A percentile compares a stretch with the other conserved stretches of the same genome.
These are phyloP conservation scores for Xylaria venustula DNA, from an alignment of 495 filamentous ascomycete species.

Conservation along the genomic window DNA sequence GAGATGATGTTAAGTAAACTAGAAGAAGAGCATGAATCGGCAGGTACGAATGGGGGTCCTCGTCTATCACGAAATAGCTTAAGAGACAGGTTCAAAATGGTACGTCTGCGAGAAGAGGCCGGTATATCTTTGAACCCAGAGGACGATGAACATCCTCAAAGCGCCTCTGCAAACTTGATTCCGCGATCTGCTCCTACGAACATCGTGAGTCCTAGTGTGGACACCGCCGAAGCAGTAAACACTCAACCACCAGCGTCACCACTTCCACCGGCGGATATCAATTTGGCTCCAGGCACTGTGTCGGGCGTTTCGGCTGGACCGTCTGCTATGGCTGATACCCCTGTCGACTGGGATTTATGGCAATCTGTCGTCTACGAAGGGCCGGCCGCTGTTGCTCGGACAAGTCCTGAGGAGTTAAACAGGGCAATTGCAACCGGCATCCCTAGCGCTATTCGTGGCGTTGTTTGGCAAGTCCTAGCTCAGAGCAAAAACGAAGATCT, in stretches of 20 bases:
- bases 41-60: constrained; percentile 42
- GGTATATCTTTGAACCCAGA: constrained; percentile 47
- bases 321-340: constrained; percentile 61
- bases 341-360: constrained; percentile 97
- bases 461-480: constrained; percentile 96
- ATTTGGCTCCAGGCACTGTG: constrained; percentile 78
- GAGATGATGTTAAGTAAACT: constrained; percentile 70
- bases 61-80: constrained; percentile 64
- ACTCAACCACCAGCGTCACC: constrained; percentile 48
- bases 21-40: constrained; percentile 62
- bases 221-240: constrained; percentile 41
- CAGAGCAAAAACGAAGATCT: constrained; percentile 90
- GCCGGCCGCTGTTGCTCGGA: constrained; percentile 76
- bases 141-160: constrained; percentile 48
- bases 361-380: constrained; percentile 93
- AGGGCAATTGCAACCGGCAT: constrained; percentile 90
- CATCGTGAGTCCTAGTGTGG: constrained; percentile 42
- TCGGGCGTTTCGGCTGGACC: constrained; percentile 71
- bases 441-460: constrained; percentile 88
- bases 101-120: constrained; percentile 78
- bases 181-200: constrained; percentile 48
- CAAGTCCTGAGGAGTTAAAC: constrained; percentile 84
- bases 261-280: constrained; percentile 48
- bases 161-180: constrained; percentile 41
- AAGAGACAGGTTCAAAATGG: constrained; percentile 80